Base-by-base conservation (phyloP, 139 green algal species). In the Protoeuglena noctilucae region DNA sequence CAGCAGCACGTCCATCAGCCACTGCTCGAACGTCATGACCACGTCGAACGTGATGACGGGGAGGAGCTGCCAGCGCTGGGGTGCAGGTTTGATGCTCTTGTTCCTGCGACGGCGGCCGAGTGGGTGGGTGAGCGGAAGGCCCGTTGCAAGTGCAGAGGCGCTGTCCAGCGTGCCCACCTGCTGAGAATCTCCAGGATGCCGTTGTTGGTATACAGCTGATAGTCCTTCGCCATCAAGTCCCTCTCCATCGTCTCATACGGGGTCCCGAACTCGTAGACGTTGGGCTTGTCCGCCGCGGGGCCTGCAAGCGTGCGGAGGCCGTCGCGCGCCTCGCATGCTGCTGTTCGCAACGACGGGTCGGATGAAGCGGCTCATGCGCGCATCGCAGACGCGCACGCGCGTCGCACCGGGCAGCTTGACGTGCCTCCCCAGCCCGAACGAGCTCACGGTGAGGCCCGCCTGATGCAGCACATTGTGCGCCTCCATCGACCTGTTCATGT, bases 401-500 rank as follows among this genome's bases (percentile, higher is more conserved):
- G 24, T 29, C 17, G 7, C 4, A 17, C 77, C 86, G 1, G 84
- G 86, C 25, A 95, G 64, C 62, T 92, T 94, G 3, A 94, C 84
- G 49, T 76, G 68, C 0, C 56, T 51, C 3, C 80, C 83, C 2
- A 88, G 82, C 25, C 86, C 86, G 62, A 80, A 95, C 0, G 79
- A 92, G 0, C 45, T 57, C 29, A 93, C 84, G 3, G 80, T 58
- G 16, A 89, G 74, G 16, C 66, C 64, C 19, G 77, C 39, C 34
- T 82, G 62, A 53, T 79, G 58, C 17, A 95, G 62, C 29, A 84
- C 29, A 1, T 63, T 56, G 63, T 95, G 86, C 6, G 83, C 78
- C 63, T 91, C 81, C 85, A 95, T 94, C 14, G 67, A 83, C 0
- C 86, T 62, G 61, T 94, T 94, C 55, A 80, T 62, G 64, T 94